Percentiles rank a stretch among this genome's conserved stretches.
Evolutionary conservation across 1,284 basidiomycete genomes (phyloP).

Genomic region (Laetiporus sulphureus): DNA sequence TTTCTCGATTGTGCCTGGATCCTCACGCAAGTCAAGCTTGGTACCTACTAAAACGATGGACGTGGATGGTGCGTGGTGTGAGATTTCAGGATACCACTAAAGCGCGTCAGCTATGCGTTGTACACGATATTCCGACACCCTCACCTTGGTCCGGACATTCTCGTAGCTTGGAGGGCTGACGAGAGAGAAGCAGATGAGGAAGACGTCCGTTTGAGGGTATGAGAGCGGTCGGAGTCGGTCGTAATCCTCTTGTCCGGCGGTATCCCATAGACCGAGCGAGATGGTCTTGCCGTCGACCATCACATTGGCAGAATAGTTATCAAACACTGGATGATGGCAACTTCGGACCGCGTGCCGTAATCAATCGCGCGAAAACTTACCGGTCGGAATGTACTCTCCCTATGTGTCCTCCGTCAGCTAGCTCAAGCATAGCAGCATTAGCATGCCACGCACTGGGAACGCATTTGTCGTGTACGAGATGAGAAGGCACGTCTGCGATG

Average conservation of each 20-base stretch:
- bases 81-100: conserved; percentile 95
- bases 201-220: conserved; percentile 99
- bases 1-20: conserved; percentile 87
- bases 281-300: conserved; percentile 99
- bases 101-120: conserved; percentile 8
- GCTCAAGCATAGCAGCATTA: conserved; percentile 11
- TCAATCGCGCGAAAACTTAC: conserved; percentile 34
- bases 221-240: conserved; percentile 96
- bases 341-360: not conserved
- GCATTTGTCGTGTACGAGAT: conserved; percentile 98
- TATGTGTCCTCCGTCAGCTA: conserved; percentile 30
- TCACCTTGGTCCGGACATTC: conserved; percentile 95
- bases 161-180: conserved; percentile 97
- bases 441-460: conserved; percentile 67
- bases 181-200: conserved; percentile 98
- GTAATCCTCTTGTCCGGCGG: conserved; percentile 98
- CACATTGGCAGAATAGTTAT: conserved; percentile 94
- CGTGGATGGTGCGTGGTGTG: conserved; percentile 94
- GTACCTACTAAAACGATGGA: conserved; percentile 96
- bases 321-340: conserved; percentile 56
- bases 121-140: no score
- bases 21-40: conserved; percentile 96
- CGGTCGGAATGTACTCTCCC: conserved; percentile 97
- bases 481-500: conserved; percentile 82
- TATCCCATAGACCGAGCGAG: conserved; percentile 96